Percentiles rank a stretch among this genome's conserved stretches.
These are phyloP conservation scores for Trapa incisa DNA, from an alignment of 345 rosid genomes.

Conservation along the genomic window DNA sequence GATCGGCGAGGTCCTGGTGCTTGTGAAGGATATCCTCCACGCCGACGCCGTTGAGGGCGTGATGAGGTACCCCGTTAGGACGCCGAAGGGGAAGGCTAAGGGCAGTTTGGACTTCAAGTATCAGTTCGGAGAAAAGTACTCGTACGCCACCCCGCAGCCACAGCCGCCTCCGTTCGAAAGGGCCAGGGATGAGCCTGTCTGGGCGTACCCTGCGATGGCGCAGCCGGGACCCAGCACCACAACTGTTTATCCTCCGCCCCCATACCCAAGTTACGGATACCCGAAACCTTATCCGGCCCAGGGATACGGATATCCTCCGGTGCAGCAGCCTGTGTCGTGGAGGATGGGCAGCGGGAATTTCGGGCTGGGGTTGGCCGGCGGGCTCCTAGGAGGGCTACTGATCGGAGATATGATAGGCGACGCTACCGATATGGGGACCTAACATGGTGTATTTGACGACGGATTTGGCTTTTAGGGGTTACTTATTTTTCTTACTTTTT, in stretches of 20 bases:
- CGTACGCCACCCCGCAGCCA: slow-evolving; percentile 4
- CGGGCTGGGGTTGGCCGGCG: slow-evolving; percentile 30
- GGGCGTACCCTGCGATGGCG: slow-evolving; percentile 21
- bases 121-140: slow-evolving; percentile 27
- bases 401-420: slow-evolving; percentile 21
- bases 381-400: slow-evolving; percentile 28
- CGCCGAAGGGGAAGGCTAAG: slow-evolving; percentile 23
- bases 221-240: slow-evolving; percentile 9
- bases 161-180: slow-evolving; percentile 1
- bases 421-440: background rate
- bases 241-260: background rate
- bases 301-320: slow-evolving; percentile 11
- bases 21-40: slow-evolving; percentile 41
- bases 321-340: slow-evolving; percentile 14
- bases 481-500: background rate
- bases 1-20: slow-evolving; percentile 39
- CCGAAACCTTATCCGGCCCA: slow-evolving; percentile 14
- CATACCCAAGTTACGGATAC: slow-evolving; percentile 11
- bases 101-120: slow-evolving; percentile 29
- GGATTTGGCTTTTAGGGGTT: slow-evolving; percentile 4
- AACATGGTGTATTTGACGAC: slow-evolving; percentile 4
- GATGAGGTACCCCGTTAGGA: slow-evolving; percentile 18
- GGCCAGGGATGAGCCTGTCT: slow-evolving; percentile 9
- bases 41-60: background rate
- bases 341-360: slow-evolving; percentile 16